phyloP scores from a whole-genome alignment of 2,329 filamentous ascomycete genomes.

The Hymenoscyphus fraxineus region DNA sequence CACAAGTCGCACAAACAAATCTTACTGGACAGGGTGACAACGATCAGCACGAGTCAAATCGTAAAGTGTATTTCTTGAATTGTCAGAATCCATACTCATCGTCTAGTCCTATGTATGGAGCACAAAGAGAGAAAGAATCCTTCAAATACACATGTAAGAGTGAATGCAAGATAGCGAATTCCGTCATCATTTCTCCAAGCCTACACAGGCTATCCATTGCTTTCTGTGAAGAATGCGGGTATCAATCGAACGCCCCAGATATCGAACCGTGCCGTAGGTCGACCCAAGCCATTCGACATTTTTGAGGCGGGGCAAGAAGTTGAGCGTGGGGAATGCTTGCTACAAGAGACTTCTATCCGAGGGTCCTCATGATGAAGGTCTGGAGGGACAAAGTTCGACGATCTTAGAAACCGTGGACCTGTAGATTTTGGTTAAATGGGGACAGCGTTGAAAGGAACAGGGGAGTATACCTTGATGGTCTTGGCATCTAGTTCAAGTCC shows the following conservation, averaged over 20 bases:
- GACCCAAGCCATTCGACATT: constrained; percentile 26
- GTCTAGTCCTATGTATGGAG: constrained; percentile 22
- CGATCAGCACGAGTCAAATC: background rate
- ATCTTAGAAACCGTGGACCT: constrained; percentile 62
- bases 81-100: constrained; percentile 22
- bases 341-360: constrained; percentile 32
- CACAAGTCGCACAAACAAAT: background rate
- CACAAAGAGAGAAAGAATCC: constrained; percentile 18
- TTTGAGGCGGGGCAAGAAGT: constrained; percentile 33
- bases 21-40: background rate
- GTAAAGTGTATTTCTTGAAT: constrained; percentile 9
- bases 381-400: constrained; percentile 37
- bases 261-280: constrained; percentile 29
- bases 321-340: constrained; percentile 18
- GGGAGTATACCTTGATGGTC: constrained; percentile 77
- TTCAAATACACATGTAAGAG: constrained; percentile 21
- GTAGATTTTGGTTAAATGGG: constrained; percentile 13
- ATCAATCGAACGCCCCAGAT: constrained; percentile 35
- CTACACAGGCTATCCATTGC: constrained; percentile 28
- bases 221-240: constrained; percentile 35
- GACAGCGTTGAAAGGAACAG: background rate
- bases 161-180: constrained; percentile 18
- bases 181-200: constrained; percentile 16
- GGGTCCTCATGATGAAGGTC: constrained; percentile 30
- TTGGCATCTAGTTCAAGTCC: constrained; percentile 91